Evolutionary conservation across 805 yeast genomes (phyloP).

Genomic region (Saccharomycopsis selenospora): DNA sequence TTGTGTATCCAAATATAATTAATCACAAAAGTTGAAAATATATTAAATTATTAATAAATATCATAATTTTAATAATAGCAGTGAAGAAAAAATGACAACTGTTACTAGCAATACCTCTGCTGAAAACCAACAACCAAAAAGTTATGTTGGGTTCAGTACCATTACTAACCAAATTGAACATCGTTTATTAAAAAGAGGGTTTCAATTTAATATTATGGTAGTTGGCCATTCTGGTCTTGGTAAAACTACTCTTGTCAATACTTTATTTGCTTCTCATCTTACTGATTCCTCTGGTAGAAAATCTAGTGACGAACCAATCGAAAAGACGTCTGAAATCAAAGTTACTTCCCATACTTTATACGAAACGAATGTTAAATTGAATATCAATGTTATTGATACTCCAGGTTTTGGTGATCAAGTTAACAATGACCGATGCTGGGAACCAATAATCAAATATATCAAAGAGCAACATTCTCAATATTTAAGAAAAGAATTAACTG

Average conservation of each 20-base stretch:
- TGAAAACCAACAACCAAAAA: constrained; percentile 42
- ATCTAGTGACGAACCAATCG: constrained; percentile 60
- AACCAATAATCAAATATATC: constrained; percentile 86
- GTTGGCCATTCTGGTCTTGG: constrained; percentile 95
- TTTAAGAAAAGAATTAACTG: constrained; percentile 88
- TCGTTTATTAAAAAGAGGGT: constrained; percentile 84
- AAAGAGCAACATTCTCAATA: constrained; percentile 92
- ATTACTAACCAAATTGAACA: constrained; percentile 94
- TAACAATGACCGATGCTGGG: constrained; percentile 94
- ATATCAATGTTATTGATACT: constrained; percentile 86
- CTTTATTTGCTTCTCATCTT: constrained; percentile 79
- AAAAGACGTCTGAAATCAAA: constrained; percentile 80
- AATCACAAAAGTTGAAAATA: too few species aligned
- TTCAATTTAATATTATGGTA: constrained; percentile 88
- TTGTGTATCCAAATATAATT: too few species aligned
- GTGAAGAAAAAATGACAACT: background rate
- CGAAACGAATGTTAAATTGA: constrained; percentile 83
- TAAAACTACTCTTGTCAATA: constrained; percentile 84
- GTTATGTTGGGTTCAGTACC: constrained; percentile 94
- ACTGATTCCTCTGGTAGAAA: constrained; percentile 69
- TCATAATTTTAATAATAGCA: too few species aligned
- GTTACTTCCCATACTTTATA: constrained; percentile 60
- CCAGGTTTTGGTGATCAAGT: constrained; percentile 98
- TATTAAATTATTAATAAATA: too few species aligned
- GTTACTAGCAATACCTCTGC: constrained; percentile 2